phyloP scores from a whole-genome alignment of 164 flowering plant species.

The Umbellularia californica region DNA sequence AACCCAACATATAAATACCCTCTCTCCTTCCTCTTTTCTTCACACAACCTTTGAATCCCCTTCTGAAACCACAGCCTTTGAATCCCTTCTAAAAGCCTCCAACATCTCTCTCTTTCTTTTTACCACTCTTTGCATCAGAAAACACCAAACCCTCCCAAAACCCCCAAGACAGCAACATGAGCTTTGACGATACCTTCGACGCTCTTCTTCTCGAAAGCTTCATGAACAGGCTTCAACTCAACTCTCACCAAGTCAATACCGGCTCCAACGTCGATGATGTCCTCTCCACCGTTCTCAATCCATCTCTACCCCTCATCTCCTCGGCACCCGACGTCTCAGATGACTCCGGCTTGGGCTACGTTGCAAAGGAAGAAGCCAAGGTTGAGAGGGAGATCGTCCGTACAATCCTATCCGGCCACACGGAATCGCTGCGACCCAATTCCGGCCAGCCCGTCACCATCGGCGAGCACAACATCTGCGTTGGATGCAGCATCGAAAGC shows the following conservation, averaged over 20 bases:
- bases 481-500: constrained; percentile 63
- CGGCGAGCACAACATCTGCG: constrained; percentile 81
- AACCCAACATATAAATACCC: no score
- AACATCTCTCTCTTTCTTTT: no score
- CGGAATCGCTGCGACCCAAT: constrained; percentile 70
- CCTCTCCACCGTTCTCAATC: constrained; percentile 47
- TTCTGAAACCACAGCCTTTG: no score
- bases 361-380: constrained; percentile 73
- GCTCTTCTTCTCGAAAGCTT: constrained; percentile 54
- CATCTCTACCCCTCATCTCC: constrained; percentile 3
- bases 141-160: neutral
- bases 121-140: no score
- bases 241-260: constrained; percentile 39
- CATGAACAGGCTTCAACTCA: constrained; percentile 66
- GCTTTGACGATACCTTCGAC: constrained; percentile 24
- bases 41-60: no score
- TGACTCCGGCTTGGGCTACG: constrained; percentile 19
- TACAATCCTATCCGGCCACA: constrained; percentile 46
- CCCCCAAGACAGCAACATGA: constrained; percentile 7
- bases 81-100: no score
- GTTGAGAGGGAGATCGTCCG: constrained; percentile 69
- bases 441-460: constrained; percentile 88
- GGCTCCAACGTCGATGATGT: constrained; percentile 39
- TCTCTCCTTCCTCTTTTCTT: no score
- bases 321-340: constrained; percentile 35